Evolutionary conservation across 306 rosid species (phyloP).

Genomic region (Cucumis sativus): Cucumber_9930_V3 NC_026660.2:10168501-10169000

Average conservation of each 20-base stretch:
- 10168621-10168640: constrained; percentile 91
- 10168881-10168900: constrained; percentile 91
- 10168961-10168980: no score
- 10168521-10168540: constrained; percentile 94
- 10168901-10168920: constrained; percentile 93
- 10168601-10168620: constrained; percentile 95
- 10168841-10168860: constrained; percentile 92
- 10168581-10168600: constrained; percentile 95
- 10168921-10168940: constrained; percentile 58
- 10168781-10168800: constrained; percentile 73
- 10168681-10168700: neutral
- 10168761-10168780: constrained; percentile 68
- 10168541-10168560: constrained; percentile 88
- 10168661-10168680: constrained; percentile 68
- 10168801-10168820: constrained; percentile 67
- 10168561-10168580: constrained; percentile 96
- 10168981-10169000: no score
- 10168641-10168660: constrained; percentile 89
- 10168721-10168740: neutral
- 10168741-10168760: neutral
- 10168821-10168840: constrained; percentile 88
- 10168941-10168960: constrained; percentile 30
- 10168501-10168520: constrained; percentile 76
- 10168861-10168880: constrained; percentile 88
- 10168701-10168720: neutral